Conservation (phyloP, 2,329 filamentous ascomycete species). For the Cryphonectria naterciae region DNA sequence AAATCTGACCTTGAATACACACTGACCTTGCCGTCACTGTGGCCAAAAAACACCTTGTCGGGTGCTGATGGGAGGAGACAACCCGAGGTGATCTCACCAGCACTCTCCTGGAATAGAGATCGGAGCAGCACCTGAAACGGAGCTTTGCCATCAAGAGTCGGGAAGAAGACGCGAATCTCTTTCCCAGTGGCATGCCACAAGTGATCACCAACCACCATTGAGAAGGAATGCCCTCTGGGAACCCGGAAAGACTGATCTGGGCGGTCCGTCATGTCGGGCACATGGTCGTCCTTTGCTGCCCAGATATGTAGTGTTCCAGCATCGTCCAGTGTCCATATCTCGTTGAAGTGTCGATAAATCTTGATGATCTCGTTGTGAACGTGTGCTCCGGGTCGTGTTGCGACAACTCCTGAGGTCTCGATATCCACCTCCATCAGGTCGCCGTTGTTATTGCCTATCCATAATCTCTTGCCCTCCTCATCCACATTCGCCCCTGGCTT, state of each 20-base stretch:
- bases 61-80: conserved; percentile 74
- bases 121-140: conserved; percentile 77
- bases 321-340: conserved; percentile 94
- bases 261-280: conserved; percentile 73
- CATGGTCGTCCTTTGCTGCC: conserved; percentile 73
- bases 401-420: conserved; percentile 69
- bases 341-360: conserved; percentile 83
- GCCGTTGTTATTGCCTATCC: conserved; percentile 87
- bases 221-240: conserved; percentile 82
- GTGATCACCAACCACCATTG: conserved; percentile 80
- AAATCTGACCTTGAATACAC: conserved; percentile 85
- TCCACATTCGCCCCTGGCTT: conserved; percentile 79
- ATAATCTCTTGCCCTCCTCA: conserved; percentile 80
- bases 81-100: conserved; percentile 87
- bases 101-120: conserved; percentile 71
- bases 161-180: conserved; percentile 82
- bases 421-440: conserved; percentile 92
- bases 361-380: conserved; percentile 78
- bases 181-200: conserved; percentile 90
- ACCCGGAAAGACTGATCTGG: conserved; percentile 76
- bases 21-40: conserved; percentile 90
- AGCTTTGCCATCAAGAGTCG: conserved; percentile 67
- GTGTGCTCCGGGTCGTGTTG: conserved; percentile 73
- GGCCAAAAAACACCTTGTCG: conserved; percentile 85
- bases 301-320: conserved; percentile 85